Conservation (phyloP, 495 filamentous ascomycete species). For the Penicillium pulvis region DNA sequence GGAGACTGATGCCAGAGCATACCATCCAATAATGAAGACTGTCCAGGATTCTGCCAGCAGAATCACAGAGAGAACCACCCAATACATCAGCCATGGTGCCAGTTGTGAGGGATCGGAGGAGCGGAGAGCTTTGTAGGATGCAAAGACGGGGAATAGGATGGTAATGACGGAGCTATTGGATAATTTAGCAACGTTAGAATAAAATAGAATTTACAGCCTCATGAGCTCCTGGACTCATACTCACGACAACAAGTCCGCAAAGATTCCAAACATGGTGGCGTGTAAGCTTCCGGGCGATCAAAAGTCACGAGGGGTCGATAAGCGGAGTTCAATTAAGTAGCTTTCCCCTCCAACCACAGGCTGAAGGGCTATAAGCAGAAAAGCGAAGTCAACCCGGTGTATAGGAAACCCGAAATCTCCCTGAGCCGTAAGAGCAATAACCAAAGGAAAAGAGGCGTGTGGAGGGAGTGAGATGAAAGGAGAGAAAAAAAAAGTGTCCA, state of each 20-base stretch:
- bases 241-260: conserved; percentile 80
- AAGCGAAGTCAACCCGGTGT: background rate
- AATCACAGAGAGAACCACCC: conserved; percentile 85
- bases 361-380: conserved; percentile 13
- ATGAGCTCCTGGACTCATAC: conserved; percentile 25
- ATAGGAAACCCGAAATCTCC: background rate
- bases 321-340: conserved; percentile 10
- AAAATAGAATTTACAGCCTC: background rate
- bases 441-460: conserved; percentile 2
- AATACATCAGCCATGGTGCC: conserved; percentile 99
- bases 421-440: background rate
- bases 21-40: conserved; percentile 83
- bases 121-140: conserved; percentile 96
- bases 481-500: background rate
- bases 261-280: conserved; percentile 73
- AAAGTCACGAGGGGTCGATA: conserved; percentile 11
- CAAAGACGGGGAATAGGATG: conserved; percentile 94
- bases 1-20: conserved; percentile 16
- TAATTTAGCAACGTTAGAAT: conserved; percentile 19
- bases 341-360: conserved; percentile 16
- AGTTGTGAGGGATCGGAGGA: conserved; percentile 87
- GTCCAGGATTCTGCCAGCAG: conserved; percentile 85
- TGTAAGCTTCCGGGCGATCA: background rate
- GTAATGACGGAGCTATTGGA: conserved; percentile 69
- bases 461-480: background rate